Evolutionary conservation across 805 yeast species (phyloP).

Genomic region (Ogataea wickerhamii): DNA sequence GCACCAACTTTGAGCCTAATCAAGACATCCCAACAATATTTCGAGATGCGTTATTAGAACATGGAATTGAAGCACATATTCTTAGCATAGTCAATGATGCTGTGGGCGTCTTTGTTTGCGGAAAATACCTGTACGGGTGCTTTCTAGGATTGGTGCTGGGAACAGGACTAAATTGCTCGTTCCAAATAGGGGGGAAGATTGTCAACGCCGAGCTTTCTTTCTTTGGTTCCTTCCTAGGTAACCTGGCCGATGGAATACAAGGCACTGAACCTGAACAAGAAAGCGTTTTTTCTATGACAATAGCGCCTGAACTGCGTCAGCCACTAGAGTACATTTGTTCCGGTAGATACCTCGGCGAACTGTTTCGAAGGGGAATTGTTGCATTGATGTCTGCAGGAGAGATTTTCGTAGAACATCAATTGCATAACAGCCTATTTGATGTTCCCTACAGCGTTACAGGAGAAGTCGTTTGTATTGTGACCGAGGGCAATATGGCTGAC

Average conservation of each 20-base stretch:
- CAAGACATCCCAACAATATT: conserved; percentile 38
- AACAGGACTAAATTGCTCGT: conserved; percentile 61
- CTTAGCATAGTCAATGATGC: conserved; percentile 55
- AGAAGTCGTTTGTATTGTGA: conserved; percentile 34
- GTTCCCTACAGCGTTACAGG: conserved; percentile 27
- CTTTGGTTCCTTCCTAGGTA: conserved; percentile 42
- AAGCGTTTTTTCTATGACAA: conserved; percentile 2
- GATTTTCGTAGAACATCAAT: conserved; percentile 8
- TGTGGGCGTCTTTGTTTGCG: conserved; percentile 60
- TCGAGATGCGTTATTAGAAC: conserved; percentile 37
- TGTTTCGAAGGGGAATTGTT: conserved; percentile 41
- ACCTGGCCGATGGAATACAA: conserved; percentile 38
- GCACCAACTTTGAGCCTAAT: too few species aligned
- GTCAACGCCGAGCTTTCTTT: conserved; percentile 54
- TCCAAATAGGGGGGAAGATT: conserved; percentile 31
- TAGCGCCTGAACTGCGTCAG: conserved; percentile 34
- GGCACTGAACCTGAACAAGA: conserved; percentile 29
- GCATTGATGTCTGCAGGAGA: conserved; percentile 29
- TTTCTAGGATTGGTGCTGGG: conserved; percentile 60
- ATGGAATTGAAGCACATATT: conserved; percentile 42
- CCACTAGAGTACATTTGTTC: conserved; percentile 55
- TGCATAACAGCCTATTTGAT: not conserved
- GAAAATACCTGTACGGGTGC: conserved; percentile 34
- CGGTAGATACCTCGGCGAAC: conserved; percentile 56
- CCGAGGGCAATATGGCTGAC: not conserved